Base-by-base conservation (phyloP, 2,329 filamentous ascomycete genomes). In the Apiospora arundinis region DNA sequence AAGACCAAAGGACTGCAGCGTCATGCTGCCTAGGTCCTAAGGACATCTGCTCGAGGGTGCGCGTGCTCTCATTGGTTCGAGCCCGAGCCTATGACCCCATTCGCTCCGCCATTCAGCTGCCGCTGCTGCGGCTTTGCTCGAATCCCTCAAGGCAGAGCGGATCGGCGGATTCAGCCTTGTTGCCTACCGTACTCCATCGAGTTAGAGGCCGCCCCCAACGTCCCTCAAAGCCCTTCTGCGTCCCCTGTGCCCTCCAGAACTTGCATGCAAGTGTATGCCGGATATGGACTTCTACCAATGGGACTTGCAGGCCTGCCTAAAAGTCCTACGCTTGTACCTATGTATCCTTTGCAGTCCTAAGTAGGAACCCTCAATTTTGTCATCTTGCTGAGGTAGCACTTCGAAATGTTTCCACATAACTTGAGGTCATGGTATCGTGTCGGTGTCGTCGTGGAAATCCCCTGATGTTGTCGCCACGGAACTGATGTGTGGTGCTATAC, bases 151-250 rank as follows among this genome's bases (percentile, higher is more conserved):
- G 67, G 67, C 48, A 69, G 46, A 69, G 32, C 48, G 48, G 45
- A 40, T 40, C 67, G 67, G 45, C 46, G 67, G 46, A 76, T 70
- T 80, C 78, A 80, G 79, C 79, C 79, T 81, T 81, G 79, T 80
- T 80, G 79, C 79, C 79, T 80, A 76, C 71, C 75, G 76, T 77
- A 78, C 77, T 74, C 23, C 45, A 69, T 69, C 79, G 78, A 79
- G 78, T 80, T 73, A 73, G 71, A 69, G 77, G 75, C 77, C 74
- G 76, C 77, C 76, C 78, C 79, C 79, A 78, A 78, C 77, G 74
- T 76, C 75, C 78, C 77, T 76, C 75, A 45, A 44, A 45, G 65
- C 65, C 40, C 65, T 40, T 46, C 40, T 32, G 65, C 32, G 73
- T 73, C 75, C 75, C 74, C 74, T 67, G 46, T 68, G 52, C 69